Evolutionary conservation across 371 early-diverging fungal genomes (phyloP), one percentile per base, ranked within the genome.

Genomic region (Circinella minor): DNA sequence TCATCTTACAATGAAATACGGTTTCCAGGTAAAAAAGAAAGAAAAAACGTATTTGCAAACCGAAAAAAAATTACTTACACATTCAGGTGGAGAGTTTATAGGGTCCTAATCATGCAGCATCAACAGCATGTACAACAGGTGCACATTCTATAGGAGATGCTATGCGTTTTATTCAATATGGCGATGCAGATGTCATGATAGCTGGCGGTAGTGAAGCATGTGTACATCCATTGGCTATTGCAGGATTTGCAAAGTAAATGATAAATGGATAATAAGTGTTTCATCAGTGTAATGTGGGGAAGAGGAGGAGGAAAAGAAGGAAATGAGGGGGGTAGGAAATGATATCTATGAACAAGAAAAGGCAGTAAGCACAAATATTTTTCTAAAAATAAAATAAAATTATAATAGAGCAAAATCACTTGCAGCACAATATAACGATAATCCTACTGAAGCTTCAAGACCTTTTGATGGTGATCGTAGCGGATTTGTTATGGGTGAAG

Each of bases 401-500:
- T 8, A 13, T 5, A 51, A 9, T 71, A 91, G 93, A 63, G 93
- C 96, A 14, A 93, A 94, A 72, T 93, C 96, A 8, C 82, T 98
- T 46, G 91, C 92, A 3, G 87, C 94, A 1, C 78, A 77, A 1
- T 95, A 80, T 74, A 96, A 97, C 74, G 91, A 94, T 54, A 65
- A 67, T 1, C 98, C 98, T 0, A 69, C 81, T 14, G 80, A 85
- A 39, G 88, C 96, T 0, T 96, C 96, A 15, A 86, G 98, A 27
- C 98, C 98, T 0, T 98, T 98, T 80, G 97, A 98, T 77, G 71
- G 64, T 11, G 88, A 90, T 60, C 86, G 98, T 1, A 88, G 89
- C 69, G 98, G 98, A 13, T 98, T 98, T 77, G 98, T 98, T 2
- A 95, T 98, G 69, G 96, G 96, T 7, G 98, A 98, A 73, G 98